phyloP scores from a whole-genome alignment of 805 yeast genomes.

The Yamadazyma ubonensis region DNA sequence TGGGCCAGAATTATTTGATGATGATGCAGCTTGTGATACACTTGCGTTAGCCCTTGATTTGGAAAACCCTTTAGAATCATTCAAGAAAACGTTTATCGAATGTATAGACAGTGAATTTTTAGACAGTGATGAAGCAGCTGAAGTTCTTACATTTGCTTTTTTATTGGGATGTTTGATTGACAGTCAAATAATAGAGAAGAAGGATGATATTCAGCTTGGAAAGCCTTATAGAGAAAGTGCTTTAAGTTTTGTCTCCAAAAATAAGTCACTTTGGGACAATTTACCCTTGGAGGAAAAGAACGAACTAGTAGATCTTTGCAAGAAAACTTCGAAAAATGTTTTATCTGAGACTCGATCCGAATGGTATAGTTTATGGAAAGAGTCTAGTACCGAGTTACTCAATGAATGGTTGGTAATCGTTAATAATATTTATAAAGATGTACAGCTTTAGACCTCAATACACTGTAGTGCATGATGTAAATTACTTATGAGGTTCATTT shows the following conservation, averaged over 20 bases:
- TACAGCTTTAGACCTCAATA: background rate
- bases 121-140: slow-evolving; percentile 9
- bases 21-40: slow-evolving; percentile 9
- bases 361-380: slow-evolving; percentile 4
- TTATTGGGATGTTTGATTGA: slow-evolving; percentile 6
- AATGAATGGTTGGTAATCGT: slow-evolving; percentile 3
- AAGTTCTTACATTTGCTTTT: slow-evolving; percentile 5
- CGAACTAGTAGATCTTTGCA: slow-evolving; percentile 1
- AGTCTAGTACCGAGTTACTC: background rate
- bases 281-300: background rate
- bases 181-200: slow-evolving; percentile 1
- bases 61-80: slow-evolving; percentile 1
- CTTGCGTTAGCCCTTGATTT: background rate
- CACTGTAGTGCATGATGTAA: background rate
- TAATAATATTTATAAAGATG: background rate
- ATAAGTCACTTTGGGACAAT: slow-evolving; percentile 3
- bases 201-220: background rate
- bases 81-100: slow-evolving; percentile 1
- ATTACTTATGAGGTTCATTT: background rate
- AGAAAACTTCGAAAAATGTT: background rate
- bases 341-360: slow-evolving; percentile 4
- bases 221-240: slow-evolving; percentile 6
- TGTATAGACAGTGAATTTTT: slow-evolving; percentile 1
- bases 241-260: background rate
- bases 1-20: slow-evolving; percentile 8